Conservation (phyloP, 2,329 filamentous ascomycete genomes). For the Elsinoe australis region DNA sequence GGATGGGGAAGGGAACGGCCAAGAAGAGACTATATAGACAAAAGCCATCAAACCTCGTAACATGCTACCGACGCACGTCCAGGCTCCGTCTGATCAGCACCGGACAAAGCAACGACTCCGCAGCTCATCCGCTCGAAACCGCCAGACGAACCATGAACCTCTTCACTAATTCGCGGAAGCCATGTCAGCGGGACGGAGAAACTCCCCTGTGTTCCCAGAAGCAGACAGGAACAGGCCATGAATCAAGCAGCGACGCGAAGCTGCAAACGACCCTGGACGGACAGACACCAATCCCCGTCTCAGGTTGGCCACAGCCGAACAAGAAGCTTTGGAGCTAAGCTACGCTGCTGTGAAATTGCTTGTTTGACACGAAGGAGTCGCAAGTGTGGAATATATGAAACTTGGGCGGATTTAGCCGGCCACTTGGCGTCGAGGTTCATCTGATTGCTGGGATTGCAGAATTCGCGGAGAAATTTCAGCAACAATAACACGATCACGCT, state of each 20-base stretch:
- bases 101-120: conserved; percentile 11
- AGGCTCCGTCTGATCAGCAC: conserved; percentile 2
- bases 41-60: background rate
- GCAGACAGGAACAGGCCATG: background rate
- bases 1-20: background rate
- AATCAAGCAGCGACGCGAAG: background rate
- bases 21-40: background rate
- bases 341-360: conserved; percentile 7
- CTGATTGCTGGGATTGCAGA: no score
- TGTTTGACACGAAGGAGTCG: conserved; percentile 3
- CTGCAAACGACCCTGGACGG: background rate
- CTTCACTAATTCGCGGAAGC: background rate
- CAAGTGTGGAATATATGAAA: background rate
- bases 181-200: conserved; percentile 5
- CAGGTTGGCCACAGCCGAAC: conserved; percentile 4
- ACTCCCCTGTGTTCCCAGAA: background rate
- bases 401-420: conserved; percentile 11
- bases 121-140: conserved; percentile 9
- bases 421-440: no score
- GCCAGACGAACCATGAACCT: background rate
- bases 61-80: background rate
- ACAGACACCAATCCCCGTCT: background rate
- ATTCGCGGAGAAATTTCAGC: no score
- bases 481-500: no score
- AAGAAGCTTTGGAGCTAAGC: conserved; percentile 10